Evolutionary conservation across 2,329 filamentous ascomycete species (phyloP).

Genomic region (Fusarium sp.): DNA sequence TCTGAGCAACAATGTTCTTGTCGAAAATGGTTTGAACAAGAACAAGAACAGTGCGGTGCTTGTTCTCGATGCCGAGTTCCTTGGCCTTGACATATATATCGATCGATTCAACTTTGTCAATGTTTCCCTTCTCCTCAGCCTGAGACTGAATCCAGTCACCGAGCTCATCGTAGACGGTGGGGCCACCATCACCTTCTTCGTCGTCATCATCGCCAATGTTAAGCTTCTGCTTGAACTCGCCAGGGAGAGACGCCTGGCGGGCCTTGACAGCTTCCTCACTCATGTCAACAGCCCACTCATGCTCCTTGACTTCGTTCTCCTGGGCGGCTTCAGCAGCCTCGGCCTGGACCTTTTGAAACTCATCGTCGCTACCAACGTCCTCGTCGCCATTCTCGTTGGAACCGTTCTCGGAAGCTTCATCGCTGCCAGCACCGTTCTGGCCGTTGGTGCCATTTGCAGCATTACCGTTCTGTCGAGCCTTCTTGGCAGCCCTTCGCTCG

Average conservation of each 20-base stretch:
- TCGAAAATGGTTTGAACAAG: conserved; percentile 95
- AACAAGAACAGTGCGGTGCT: conserved; percentile 93
- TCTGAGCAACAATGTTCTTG: conserved; percentile 88
- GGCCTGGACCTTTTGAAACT: conserved; percentile 85
- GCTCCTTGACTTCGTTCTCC: conserved; percentile 78
- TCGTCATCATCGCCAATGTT: conserved; percentile 85
- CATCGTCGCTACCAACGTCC: conserved; percentile 88
- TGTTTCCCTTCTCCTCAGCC: conserved; percentile 76
- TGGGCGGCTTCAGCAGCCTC: conserved; percentile 61
- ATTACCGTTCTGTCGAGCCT: conserved; percentile 78
- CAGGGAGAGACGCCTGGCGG: conserved; percentile 91
- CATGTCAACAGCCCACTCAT: conserved; percentile 96
- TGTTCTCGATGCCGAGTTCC: conserved; percentile 92
- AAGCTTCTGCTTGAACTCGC: conserved; percentile 92
- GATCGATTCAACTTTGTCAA: conserved; percentile 86
- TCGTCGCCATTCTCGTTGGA: conserved; percentile 64
- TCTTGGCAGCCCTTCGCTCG: conserved; percentile 88
- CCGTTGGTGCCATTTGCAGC: conserved; percentile 53
- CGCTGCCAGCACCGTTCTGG: conserved; percentile 71
- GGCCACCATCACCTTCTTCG: conserved; percentile 80
- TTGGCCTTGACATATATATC: conserved; percentile 97
- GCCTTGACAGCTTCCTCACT: conserved; percentile 95
- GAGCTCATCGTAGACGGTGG: conserved; percentile 87
- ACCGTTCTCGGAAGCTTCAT: conserved; percentile 63
- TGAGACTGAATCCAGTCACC: conserved; percentile 90